Conservation (phyloP, 441 rosid genomes). For the Melastoma candidum region DNA sequence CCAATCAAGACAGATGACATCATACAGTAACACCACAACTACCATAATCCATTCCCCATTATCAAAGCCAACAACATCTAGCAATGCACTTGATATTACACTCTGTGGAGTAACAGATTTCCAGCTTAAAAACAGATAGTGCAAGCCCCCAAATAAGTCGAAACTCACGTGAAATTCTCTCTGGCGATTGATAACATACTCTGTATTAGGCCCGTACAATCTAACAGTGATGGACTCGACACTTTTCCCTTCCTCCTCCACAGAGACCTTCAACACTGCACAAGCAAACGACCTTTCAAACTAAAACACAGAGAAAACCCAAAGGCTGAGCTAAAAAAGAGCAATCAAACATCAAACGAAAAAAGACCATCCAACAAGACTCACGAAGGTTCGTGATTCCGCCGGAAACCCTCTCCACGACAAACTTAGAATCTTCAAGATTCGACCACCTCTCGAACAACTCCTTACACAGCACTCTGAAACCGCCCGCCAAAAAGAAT, state of each 20-base stretch:
- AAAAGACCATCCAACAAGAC: conserved; percentile 10
- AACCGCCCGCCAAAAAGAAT: conserved; percentile 1
- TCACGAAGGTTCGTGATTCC: conserved; percentile 94
- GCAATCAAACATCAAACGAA: neutral
- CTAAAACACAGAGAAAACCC: neutral
- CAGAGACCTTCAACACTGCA: conserved; percentile 88
- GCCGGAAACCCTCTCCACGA: conserved; percentile 72
- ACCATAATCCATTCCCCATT: no score
- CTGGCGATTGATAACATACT: conserved; percentile 75
- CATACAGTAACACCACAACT: no score
- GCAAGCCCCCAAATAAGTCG: no score
- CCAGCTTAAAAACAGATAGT: no score
- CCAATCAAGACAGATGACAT: no score
- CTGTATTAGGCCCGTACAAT: conserved; percentile 89
- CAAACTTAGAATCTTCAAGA: conserved; percentile 56
- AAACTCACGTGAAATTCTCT: conserved; percentile 61
- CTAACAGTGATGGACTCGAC: conserved; percentile 58
- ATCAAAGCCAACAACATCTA: no score
- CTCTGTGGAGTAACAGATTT: no score
- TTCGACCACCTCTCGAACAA: conserved; percentile 69
- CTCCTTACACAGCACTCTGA: conserved; percentile 74
- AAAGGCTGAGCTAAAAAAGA: neutral
- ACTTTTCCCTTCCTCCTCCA: conserved; percentile 50
- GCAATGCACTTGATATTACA: no score
- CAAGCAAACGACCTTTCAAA: no score